Evolutionary conservation across 2,329 filamentous ascomycete genomes (phyloP), one percentile per base, ranked within the genome.

Genomic region (Dactylonectria macrodidyma): DNA sequence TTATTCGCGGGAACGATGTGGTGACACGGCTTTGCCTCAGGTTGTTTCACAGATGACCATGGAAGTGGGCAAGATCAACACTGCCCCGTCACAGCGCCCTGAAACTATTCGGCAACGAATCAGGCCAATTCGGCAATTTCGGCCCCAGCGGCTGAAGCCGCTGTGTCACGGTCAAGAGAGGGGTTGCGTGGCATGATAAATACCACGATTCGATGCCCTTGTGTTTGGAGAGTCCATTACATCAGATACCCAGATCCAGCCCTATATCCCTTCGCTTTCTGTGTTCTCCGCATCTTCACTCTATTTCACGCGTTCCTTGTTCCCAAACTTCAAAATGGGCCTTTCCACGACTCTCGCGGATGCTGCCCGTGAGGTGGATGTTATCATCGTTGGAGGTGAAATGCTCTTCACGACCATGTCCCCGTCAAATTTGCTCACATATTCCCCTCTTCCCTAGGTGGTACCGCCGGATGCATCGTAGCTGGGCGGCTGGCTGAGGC

Each of bases 381-480:
- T 54, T 11, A 54, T 54, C 10, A 54, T 54, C 12, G 51, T 19
- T 7, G 51, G 51, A 54, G 51, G 51, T 54, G 10, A 54, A n/a
- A 38, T 36, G 19, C 8, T 36, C 51, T 7, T 54, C 24, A 5
- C 10, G 5, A 19, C 9, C n/a, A 10, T 4, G 8, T 19, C 1
- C 7, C 22, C 4, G 7, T 3, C 50, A 16, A 12, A 14, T 19
- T 2, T 22, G 33, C 50, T 54, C 10, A 54, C 50, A 7, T 9
- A 7, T 14, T 36, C n/a, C 1, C 30, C 36, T n/a, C 8, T 44
- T 30, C 5, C 36, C 3, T 48, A 80, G 78, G 79, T 3, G 79
- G 79, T 9, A 79, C 78, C 2, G 71, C 77, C 7, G 78, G 73
- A 54, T 78, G 78, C 24, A 71, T 80, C n/a, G 57, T 80, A 3